A percentile compares a stretch with the other conserved stretches of the same genome.
phyloP scores from a whole-genome alignment of 73 alveolate genomes.

The Tetrahymena thermophila region DNA sequence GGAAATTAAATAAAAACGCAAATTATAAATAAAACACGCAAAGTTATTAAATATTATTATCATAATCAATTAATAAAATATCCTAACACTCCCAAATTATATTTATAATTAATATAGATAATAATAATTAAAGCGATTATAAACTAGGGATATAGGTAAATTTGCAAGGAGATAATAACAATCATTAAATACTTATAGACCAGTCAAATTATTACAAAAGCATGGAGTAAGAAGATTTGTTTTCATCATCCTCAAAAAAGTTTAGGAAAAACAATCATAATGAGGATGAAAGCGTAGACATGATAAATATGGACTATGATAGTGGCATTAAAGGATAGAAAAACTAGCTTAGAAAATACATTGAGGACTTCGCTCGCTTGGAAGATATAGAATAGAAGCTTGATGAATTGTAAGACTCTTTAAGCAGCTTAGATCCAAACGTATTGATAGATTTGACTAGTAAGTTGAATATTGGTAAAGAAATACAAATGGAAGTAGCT shows the following conservation, averaged over 20 bases:
- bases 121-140: not conserved
- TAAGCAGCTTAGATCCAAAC: not conserved
- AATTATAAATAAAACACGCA: not conserved
- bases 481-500: not conserved
- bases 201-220: not conserved
- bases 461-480: not conserved
- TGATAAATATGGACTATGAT: not conserved
- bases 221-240: not conserved
- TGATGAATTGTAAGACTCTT: not conserved
- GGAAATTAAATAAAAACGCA: not conserved
- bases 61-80: not conserved
- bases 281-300: not conserved
- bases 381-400: not conserved
- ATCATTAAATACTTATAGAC: not conserved
- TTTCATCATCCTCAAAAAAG: not conserved
- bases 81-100: not conserved
- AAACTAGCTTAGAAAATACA: not conserved
- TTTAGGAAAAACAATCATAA: not conserved
- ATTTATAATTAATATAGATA: not conserved
- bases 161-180: not conserved
- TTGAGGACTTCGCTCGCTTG: not conserved
- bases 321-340: not conserved
- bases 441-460: not conserved
- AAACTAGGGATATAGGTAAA: not conserved
- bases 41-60: not conserved